Evolutionary conservation across 495 filamentous ascomycete genomes (phyloP).

Genomic region (Aspergillus sclerotiicarbonarius): DNA sequence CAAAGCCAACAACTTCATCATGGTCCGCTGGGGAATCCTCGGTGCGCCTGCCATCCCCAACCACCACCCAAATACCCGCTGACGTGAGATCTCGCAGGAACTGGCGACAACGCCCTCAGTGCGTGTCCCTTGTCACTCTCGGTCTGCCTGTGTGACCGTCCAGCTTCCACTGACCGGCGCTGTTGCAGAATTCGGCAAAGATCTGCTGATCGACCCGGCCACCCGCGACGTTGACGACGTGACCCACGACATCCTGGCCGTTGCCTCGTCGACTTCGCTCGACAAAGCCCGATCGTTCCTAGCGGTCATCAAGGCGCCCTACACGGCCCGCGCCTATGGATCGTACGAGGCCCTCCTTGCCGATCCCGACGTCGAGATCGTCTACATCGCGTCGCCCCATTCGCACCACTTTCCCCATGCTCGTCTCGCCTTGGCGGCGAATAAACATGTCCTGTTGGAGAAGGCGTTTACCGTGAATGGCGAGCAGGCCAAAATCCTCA

Average conservation of each 20-base stretch:
- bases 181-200: constrained; percentile 61
- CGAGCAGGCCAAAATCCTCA: constrained; percentile 61
- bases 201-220: constrained; percentile 66
- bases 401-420: constrained; percentile 70
- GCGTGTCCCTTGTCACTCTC: not conserved
- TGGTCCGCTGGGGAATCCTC: constrained; percentile 10
- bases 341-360: constrained; percentile 67
- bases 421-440: constrained; percentile 35
- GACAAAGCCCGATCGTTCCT: constrained; percentile 60
- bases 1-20: too few species aligned
- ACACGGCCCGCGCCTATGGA: constrained; percentile 54
- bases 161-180: not conserved
- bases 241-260: constrained; percentile 23
- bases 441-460: constrained; percentile 45
- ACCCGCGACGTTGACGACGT: constrained; percentile 34
- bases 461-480: constrained; percentile 66
- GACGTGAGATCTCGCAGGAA: not conserved
- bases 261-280: constrained; percentile 64
- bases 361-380: constrained; percentile 67
- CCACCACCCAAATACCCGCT: not conserved
- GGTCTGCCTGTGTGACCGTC: not conserved
- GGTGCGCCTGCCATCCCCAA: not conserved
- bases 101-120: constrained; percentile 10
- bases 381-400: constrained; percentile 82
- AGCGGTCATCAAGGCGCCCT: constrained; percentile 37